phyloP scores from a whole-genome alignment of 2,329 filamentous ascomycete genomes.

The Aspergillus proliferans region DNA sequence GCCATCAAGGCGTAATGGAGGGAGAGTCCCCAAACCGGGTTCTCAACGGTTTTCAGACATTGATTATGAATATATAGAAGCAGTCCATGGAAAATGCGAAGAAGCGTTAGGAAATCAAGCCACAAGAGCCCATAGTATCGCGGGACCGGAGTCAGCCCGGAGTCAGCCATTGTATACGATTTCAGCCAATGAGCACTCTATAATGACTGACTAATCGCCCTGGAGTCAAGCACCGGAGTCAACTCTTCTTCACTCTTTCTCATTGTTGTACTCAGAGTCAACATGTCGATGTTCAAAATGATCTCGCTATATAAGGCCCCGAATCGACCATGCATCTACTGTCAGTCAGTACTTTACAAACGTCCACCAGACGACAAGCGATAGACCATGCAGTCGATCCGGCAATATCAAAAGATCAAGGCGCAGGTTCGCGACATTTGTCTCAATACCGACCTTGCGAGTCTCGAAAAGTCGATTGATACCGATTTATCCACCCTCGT shows the following conservation, averaged over 20 bases:
- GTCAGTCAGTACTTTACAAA: neutral
- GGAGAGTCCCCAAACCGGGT: no score
- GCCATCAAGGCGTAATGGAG: no score
- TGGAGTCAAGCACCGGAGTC: neutral
- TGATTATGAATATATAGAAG: neutral
- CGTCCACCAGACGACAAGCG: neutral
- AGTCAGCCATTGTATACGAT: neutral
- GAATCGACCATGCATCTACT: neutral
- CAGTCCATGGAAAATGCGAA: neutral
- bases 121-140: no score
- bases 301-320: neutral
- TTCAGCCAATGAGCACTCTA: neutral
- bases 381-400: neutral
- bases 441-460: neutral
- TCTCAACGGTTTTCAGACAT: no score
- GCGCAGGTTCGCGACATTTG: neutral
- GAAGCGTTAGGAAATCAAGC: neutral
- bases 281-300: neutral
- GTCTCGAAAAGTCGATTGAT: neutral
- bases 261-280: neutral
- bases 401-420: neutral
- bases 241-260: neutral
- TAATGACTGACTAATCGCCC: neutral
- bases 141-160: neutral
- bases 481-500: neutral